A percentile compares a stretch with the other conserved stretches of the same genome.
These are phyloP conservation scores for Stromatinia cepivora DNA, from an alignment of 2,329 filamentous ascomycete species.

Conservation along the genomic window DNA sequence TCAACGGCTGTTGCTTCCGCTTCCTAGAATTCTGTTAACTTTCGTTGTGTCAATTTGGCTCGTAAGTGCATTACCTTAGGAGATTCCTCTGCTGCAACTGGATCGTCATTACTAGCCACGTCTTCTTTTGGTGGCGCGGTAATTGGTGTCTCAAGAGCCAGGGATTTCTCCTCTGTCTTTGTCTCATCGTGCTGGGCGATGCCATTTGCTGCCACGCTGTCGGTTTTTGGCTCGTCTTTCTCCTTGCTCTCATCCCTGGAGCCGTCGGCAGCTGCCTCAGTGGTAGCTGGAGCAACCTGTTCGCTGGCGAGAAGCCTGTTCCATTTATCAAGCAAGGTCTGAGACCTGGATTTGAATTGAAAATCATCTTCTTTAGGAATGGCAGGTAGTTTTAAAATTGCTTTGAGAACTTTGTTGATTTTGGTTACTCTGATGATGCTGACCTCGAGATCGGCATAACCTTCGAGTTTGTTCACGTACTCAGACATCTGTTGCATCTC, in stretches of 20 bases:
- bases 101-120: constrained; percentile 37
- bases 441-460: constrained; percentile 77
- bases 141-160: constrained; percentile 40
- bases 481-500: constrained; percentile 80
- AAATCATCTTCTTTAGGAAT: constrained; percentile 90
- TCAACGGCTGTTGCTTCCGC: constrained; percentile 31
- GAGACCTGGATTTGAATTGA: constrained; percentile 82
- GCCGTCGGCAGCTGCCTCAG: constrained; percentile 38
- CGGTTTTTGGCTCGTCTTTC: constrained; percentile 34
- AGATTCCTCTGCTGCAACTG: constrained; percentile 28
- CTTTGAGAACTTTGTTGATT: constrained; percentile 98
- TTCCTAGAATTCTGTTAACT: constrained; percentile 29
- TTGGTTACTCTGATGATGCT: constrained; percentile 88
- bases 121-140: constrained; percentile 35
- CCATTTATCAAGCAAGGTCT: constrained; percentile 82
- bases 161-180: constrained; percentile 45
- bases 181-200: constrained; percentile 39
- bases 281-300: constrained; percentile 44
- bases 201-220: constrained; percentile 39
- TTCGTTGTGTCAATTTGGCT: not conserved
- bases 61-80: constrained; percentile 27
- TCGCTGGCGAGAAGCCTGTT: constrained; percentile 74
- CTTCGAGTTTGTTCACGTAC: constrained; percentile 78
- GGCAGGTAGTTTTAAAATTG: constrained; percentile 76
- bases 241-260: constrained; percentile 46